A percentile compares a stretch with the other conserved stretches of the same genome.
phyloP scores from a whole-genome alignment of 768 basidiomycete genomes.

The Xerocomellus dryophilus region DNA sequence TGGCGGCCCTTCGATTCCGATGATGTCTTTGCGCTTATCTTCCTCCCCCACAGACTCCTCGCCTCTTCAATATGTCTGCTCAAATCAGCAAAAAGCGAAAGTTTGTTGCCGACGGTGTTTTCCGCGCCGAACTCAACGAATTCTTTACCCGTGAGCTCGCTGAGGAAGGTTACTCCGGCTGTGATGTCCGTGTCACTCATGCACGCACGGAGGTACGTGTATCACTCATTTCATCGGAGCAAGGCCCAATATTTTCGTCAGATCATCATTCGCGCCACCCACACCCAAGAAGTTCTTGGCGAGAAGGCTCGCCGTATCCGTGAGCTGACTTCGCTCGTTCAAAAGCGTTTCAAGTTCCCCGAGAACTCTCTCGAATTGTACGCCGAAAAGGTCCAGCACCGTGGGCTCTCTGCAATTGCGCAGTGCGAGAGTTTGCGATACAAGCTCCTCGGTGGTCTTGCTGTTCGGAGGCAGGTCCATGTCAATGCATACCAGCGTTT shows the following conservation, averaged over 20 bases:
- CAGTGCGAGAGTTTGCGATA: conserved; percentile 98
- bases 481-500: neutral
- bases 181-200: conserved; percentile 99
- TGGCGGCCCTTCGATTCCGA: conserved; percentile 13
- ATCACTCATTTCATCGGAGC: neutral
- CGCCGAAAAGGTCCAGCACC: conserved; percentile 98
- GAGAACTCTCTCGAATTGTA: conserved; percentile 98
- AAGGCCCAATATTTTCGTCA: conserved; percentile 26
- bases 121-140: conserved; percentile 98
- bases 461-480: conserved; percentile 82
- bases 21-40: conserved; percentile 24
- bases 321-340: conserved; percentile 96
- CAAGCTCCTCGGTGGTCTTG: conserved; percentile 99
- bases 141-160: conserved; percentile 98
- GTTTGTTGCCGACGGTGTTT: conserved; percentile 98
- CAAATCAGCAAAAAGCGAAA: conserved; percentile 98
- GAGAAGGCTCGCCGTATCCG: conserved; percentile 99
- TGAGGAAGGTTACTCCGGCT: conserved; percentile 99
- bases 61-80: conserved; percentile 59
- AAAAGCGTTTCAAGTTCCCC: conserved; percentile 99
- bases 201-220: conserved; percentile 86
- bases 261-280: conserved; percentile 99
- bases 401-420: conserved; percentile 96
- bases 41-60: conserved; percentile 11
- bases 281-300: conserved; percentile 97